Percentiles rank a stretch among this genome's conserved stretches.
phyloP scores from a whole-genome alignment of 2,329 filamentous ascomycete species.

The Xylaria sp. region DNA sequence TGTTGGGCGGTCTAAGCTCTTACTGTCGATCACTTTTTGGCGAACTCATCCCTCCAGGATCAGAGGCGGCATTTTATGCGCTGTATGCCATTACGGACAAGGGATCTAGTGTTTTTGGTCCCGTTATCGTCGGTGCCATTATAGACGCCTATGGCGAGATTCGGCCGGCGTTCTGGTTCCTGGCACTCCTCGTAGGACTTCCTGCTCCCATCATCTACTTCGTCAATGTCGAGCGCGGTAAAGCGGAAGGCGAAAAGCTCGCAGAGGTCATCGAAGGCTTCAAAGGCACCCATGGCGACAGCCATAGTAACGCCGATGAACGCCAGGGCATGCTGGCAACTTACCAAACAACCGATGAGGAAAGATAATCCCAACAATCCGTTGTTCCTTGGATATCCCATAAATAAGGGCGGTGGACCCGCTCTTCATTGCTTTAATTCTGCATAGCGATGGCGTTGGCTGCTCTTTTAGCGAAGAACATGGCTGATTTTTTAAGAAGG shows the following conservation, averaged over 20 bases:
- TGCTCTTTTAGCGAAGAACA: conserved; percentile 10
- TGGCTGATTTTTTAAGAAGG: not conserved
- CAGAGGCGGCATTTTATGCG: conserved; percentile 94
- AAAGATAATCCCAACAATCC: conserved; percentile 22
- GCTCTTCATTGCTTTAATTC: conserved; percentile 20
- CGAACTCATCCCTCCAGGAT: conserved; percentile 91
- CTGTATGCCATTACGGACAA: conserved; percentile 98
- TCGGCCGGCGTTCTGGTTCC: conserved; percentile 87
- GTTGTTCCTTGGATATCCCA: not conserved
- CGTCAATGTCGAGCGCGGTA: conserved; percentile 83
- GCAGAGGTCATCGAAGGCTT: conserved; percentile 65
- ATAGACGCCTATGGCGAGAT: conserved; percentile 85
- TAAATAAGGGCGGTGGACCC: not conserved
- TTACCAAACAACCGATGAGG: conserved; percentile 44
- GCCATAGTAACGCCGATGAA: conserved; percentile 36
- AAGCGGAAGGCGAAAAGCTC: conserved; percentile 68
- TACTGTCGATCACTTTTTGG: conserved; percentile 94
- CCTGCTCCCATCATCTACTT: conserved; percentile 85
- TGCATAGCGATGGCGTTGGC: conserved; percentile 54
- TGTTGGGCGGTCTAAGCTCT: conserved; percentile 88
- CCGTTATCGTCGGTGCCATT: conserved; percentile 90
- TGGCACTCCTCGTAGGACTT: conserved; percentile 81
- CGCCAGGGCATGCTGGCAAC: conserved; percentile 44
- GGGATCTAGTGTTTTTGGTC: conserved; percentile 90
- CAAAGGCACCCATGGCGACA: conserved; percentile 39